Base-by-base conservation (phyloP, 768 basidiomycete genomes). In the Boletus sp. region DNA sequence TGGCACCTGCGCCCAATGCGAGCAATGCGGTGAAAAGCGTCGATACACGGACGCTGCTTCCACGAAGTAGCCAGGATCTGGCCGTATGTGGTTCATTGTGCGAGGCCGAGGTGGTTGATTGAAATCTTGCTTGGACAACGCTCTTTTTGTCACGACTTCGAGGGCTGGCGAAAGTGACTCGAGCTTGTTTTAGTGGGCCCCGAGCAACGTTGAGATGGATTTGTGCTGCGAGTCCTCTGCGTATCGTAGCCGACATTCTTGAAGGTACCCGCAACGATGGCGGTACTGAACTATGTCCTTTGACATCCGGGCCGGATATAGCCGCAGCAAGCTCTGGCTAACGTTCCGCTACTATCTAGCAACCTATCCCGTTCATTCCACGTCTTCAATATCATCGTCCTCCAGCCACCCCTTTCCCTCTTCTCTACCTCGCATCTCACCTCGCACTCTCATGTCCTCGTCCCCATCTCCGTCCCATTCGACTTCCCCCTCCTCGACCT, bases 311-410 rank as follows among this genome's bases (percentile, higher is more conserved):
- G n/a, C 50, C 50, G 51, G 44, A 27, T 25, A 51, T n/a, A 13
- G 39, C 50, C 48, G 35, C n/a, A n/a, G n/a, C n/a, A n/a, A n/a
- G n/a, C n/a, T n/a, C n/a, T n/a, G n/a, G n/a, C n/a, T n/a, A n/a
- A n/a, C n/a, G n/a, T n/a, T n/a, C n/a, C n/a, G n/a, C n/a, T n/a
- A n/a, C n/a, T n/a, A n/a, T n/a, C n/a, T n/a, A n/a, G n/a, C n/a
- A n/a, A n/a, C n/a, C n/a, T n/a, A n/a, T n/a, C n/a, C n/a, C n/a
- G n/a, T 27, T 63, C 50, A 71, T 11, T 65, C 61, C 33, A 45
- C 57, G 25, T 82, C 78, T 58, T 83, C 81, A 48, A 85, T 85
- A 60, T 84, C 83, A 60, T 85, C 83, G 21, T 69, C 73, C 40
- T 83, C 82, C 60, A 83, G 60, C 82, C 83, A 84, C 19, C 80